A percentile compares a stretch with the other conserved stretches of the same genome.
Evolutionary conservation across 306 rosid genomes (phyloP).

Genomic region (Betula pendula): DNA sequence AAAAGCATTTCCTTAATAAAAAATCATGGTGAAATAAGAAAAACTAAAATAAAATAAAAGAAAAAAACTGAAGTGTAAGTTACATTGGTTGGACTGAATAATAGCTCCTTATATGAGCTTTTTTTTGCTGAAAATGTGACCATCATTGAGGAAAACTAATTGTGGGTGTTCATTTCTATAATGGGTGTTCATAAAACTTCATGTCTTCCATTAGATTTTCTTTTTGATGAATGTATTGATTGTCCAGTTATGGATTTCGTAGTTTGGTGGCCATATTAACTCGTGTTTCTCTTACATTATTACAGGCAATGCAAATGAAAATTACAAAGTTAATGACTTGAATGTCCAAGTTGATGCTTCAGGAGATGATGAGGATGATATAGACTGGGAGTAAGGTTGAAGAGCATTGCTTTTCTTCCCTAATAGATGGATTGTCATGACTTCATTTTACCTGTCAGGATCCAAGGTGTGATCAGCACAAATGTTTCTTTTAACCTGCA

Average conservation of each 20-base stretch:
- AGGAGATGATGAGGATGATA: conserved; percentile 59
- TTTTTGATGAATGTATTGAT: not conserved
- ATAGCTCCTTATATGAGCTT: not conserved
- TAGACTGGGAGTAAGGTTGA: conserved; percentile 95
- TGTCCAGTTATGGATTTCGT: not conserved
- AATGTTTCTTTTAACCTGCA: not conserved
- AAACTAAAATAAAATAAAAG: not conserved
- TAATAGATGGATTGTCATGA: not conserved
- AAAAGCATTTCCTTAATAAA: not conserved
- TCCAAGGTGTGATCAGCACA: not conserved
- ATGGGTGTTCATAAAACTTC: not conserved
- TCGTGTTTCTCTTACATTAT: not conserved
- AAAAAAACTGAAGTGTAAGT: not conserved
- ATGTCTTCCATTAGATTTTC: not conserved
- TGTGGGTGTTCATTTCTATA: too few species aligned
- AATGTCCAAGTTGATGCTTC: conserved; percentile 70
- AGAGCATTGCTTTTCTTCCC: conserved; percentile 11
- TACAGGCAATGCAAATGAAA: conserved; percentile 59
- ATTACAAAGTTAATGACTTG: conserved; percentile 82
- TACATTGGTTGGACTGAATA: not conserved
- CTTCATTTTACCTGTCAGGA: conserved; percentile 20
- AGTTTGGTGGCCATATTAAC: not conserved
- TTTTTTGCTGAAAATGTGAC: not conserved
- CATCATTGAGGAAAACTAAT: not conserved
- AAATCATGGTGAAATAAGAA: not conserved